These are phyloP conservation scores for Pyrus betulifolia DNA, from an alignment of 306 rosid genomes.

Conservation along the genomic window DNA sequence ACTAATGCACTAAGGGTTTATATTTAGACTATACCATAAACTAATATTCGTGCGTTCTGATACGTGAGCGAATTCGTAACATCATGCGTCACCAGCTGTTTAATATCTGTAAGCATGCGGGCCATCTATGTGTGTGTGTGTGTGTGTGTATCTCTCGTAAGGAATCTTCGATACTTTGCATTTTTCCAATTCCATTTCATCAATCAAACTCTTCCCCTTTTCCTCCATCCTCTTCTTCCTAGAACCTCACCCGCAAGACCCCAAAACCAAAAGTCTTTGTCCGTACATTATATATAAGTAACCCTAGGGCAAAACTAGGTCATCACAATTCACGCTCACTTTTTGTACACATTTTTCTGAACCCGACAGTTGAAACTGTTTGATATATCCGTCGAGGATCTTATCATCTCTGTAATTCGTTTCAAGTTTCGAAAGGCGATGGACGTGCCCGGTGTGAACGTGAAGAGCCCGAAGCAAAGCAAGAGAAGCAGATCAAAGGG, in stretches of 20 bases:
- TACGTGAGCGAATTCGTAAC: background rate
- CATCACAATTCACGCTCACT: background rate
- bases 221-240: background rate
- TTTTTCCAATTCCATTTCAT: background rate
- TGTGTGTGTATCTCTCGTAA: background rate
- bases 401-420: background rate
- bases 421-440: background rate
- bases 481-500: constrained; percentile 31
- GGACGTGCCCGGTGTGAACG: constrained; percentile 23
- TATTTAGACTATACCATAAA: background rate
- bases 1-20: too few species aligned
- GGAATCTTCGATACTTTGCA: background rate
- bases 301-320: background rate
- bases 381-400: background rate
- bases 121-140: background rate
- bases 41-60: background rate
- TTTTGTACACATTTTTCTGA: background rate
- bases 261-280: background rate
- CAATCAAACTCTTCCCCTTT: background rate
- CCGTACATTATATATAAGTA: background rate
- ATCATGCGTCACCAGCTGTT: too few species aligned
- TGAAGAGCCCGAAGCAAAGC: constrained; percentile 33
- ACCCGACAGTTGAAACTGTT: background rate
- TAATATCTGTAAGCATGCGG: background rate
- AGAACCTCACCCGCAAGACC: background rate